phyloP scores from a whole-genome alignment of 257 asterid species.

The Datura wrightii region DNA sequence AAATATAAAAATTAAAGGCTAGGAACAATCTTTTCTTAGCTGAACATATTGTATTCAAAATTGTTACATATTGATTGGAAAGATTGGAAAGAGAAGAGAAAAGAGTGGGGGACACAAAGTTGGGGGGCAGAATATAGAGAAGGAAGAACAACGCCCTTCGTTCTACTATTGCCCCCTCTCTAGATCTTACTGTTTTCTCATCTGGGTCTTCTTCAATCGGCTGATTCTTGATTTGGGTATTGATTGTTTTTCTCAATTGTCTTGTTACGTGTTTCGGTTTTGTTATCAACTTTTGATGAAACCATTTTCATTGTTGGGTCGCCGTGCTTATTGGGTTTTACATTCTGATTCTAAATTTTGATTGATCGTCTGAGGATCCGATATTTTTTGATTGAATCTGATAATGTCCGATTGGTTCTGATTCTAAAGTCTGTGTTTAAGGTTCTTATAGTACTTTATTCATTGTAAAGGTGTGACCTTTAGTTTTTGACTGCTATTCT shows the following conservation, averaged over 20 bases:
- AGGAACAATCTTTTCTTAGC: slow-evolving; percentile 27
- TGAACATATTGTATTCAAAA: slow-evolving; percentile 12
- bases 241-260: slow-evolving; percentile 18
- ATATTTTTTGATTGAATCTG: slow-evolving; percentile 29
- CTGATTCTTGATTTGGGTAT: slow-evolving; percentile 39
- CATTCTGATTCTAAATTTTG: slow-evolving; percentile 30
- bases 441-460: slow-evolving; percentile 11
- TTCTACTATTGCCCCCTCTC: slow-evolving; percentile 36
- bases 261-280: neutral
- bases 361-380: slow-evolving; percentile 40
- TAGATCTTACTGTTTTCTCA: slow-evolving; percentile 35
- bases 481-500: neutral
- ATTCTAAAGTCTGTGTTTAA: neutral
- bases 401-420: slow-evolving; percentile 18
- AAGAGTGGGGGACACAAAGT: slow-evolving; percentile 33
- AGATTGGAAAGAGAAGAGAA: slow-evolving; percentile 36
- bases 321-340: neutral
- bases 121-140: slow-evolving; percentile 38
- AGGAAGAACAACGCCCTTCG: slow-evolving; percentile 38
- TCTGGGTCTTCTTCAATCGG: slow-evolving; percentile 29
- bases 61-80: slow-evolving; percentile 28
- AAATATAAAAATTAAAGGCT: neutral
- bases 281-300: slow-evolving; percentile 19
- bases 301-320: slow-evolving; percentile 17
- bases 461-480: slow-evolving; percentile 27